phyloP scores from a whole-genome alignment of 1,139 yeast species.

The Debaryomyces sp. region DNA sequence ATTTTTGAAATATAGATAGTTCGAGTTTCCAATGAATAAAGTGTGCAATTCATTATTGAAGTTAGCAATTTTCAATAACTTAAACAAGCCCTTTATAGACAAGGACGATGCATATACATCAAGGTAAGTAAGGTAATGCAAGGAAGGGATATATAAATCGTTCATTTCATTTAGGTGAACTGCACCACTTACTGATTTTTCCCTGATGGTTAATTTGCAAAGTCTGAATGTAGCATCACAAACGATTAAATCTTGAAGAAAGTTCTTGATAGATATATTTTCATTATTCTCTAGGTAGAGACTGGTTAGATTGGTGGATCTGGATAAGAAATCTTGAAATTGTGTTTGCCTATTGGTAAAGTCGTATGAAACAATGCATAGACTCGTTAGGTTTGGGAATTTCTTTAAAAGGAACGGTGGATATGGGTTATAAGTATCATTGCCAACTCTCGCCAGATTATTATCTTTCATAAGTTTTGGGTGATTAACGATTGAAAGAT shows the following conservation, averaged over 20 bases:
- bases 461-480: constrained; percentile 21
- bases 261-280: constrained; percentile 29
- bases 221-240: constrained; percentile 32
- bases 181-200: constrained; percentile 21
- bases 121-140: constrained; percentile 25
- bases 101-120: constrained; percentile 40
- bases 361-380: constrained; percentile 36
- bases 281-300: constrained; percentile 39
- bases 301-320: constrained; percentile 20
- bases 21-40: constrained; percentile 36
- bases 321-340: constrained; percentile 34
- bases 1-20: constrained; percentile 32
- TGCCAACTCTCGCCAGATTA: constrained; percentile 13
- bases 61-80: constrained; percentile 29
- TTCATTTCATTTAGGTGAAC: constrained; percentile 30
- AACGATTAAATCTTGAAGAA: constrained; percentile 33
- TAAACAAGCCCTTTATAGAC: constrained; percentile 36
- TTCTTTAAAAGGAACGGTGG: constrained; percentile 24
- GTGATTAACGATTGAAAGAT: constrained; percentile 30
- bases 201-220: constrained; percentile 34
- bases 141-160: constrained; percentile 26
- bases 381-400: constrained; percentile 28
- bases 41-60: constrained; percentile 17
- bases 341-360: constrained; percentile 29
- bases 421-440: constrained; percentile 27